phyloP scores from a whole-genome alignment of 2,329 filamentous ascomycete species.

The Alternaria triticimaculans region DNA sequence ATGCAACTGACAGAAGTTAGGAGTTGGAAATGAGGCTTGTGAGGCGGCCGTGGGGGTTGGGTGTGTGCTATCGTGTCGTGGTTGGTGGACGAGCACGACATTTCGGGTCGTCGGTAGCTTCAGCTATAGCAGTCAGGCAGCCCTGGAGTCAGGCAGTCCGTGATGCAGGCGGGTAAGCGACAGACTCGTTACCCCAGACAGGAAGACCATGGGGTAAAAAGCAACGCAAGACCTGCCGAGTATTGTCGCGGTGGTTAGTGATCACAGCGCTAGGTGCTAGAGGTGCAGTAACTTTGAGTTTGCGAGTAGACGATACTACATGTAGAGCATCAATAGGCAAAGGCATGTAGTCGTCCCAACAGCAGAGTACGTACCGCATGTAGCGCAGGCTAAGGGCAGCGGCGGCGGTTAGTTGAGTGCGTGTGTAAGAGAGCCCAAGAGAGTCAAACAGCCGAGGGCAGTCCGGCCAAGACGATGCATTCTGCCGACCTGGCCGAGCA shows the following conservation, averaged over 20 bases:
- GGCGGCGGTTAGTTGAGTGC: constrained; percentile 24
- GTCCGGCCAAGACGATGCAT: constrained; percentile 32
- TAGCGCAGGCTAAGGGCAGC: constrained; percentile 25
- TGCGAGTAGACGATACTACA: background rate
- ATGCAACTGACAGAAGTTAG: constrained; percentile 3
- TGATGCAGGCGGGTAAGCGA: constrained; percentile 24
- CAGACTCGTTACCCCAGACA: constrained; percentile 16
- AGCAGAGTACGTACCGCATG: constrained; percentile 5
- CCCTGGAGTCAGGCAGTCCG: background rate
- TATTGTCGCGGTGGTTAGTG: constrained; percentile 2
- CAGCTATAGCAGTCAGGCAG: background rate
- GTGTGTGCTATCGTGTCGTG: background rate
- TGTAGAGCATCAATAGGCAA: background rate
- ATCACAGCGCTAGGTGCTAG: background rate
- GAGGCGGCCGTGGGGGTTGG: constrained; percentile 14
- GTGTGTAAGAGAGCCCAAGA: constrained; percentile 32
- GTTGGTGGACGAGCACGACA: constrained; percentile 8
- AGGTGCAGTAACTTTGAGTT: background rate
- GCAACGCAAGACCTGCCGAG: background rate
- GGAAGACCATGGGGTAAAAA: constrained; percentile 1
- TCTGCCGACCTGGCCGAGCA: constrained; percentile 37
- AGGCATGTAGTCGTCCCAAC: background rate
- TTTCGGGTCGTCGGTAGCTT: constrained; percentile 12
- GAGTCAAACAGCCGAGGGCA: constrained; percentile 36
- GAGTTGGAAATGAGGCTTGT: background rate